Evolutionary conservation across 805 yeast species (phyloP), one percentile per base, ranked within the genome.

Genomic region (Cyberlindnera suaveolens): DNA sequence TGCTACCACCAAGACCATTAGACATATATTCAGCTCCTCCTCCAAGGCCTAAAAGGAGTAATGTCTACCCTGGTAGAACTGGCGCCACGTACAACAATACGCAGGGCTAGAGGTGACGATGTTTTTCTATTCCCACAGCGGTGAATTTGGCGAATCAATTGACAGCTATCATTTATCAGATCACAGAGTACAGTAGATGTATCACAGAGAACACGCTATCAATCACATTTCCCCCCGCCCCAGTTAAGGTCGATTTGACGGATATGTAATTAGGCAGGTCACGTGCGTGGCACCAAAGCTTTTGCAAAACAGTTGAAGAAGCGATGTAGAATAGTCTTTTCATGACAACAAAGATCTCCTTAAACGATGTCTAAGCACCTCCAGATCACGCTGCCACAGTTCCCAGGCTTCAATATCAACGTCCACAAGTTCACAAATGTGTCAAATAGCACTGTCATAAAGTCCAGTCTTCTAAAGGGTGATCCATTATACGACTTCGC

Each of bases 401-500:
- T 69, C 51, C 66, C 66, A 8, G 57, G 65, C 5, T 52, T 49
- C 39, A 50, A 47, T 8, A 62, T 77, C 5, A 56, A 61, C 18
- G 49, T 80, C 10, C 55, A 72, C 6, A 64, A 77, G 38, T 82
- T 70, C 57, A 54, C 62, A 3, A 61, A 70, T 30, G 77, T 86
- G 4, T 42, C 54, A 10, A 72, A 73, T 42, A 64, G 75, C 13
- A 48, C 58, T 3, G 64, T 61, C 6, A 71, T 86, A 33, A 74
- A 77, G 38, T 42, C 52, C 11, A 62, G 68, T 42, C 67, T 75
- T 33, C 62, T 74, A 20, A 61, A 63, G 9, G 77, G 74, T 3
- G 69, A 80, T 53, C 46, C 54, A 4, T 64, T 64, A 13, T 75
- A 75, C 55, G 77, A 85, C 49, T 82, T 65, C 61, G 83, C 88